These are phyloP conservation scores for Aspergillus sp. DNA, from an alignment of 2,329 filamentous ascomycete genomes.

Conservation along the genomic window DNA sequence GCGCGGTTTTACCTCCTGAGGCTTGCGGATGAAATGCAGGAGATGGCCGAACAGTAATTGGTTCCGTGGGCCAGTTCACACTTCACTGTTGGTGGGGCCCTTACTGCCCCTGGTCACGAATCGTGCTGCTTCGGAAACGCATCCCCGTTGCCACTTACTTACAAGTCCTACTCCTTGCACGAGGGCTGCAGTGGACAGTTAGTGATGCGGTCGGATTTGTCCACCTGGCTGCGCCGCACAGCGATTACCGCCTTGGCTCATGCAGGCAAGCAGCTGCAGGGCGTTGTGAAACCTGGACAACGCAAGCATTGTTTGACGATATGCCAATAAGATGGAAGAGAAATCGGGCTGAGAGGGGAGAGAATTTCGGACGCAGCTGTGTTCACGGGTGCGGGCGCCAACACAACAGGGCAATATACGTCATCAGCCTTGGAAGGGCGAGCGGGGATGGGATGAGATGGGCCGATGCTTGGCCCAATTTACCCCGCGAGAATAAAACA, in stretches of 20 bases:
- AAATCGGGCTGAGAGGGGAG: neutral
- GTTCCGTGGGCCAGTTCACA: neutral
- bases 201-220: neutral
- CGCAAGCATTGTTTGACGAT: constrained; percentile 1
- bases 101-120: neutral
- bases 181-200: neutral
- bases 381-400: neutral
- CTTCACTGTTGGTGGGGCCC: neutral
- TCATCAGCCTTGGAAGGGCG: neutral
- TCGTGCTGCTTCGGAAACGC: neutral
- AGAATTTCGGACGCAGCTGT: neutral
- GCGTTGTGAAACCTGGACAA: constrained; percentile 2
- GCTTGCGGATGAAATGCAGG: constrained; percentile 66
- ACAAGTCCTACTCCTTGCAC: neutral
- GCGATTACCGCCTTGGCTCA: constrained; percentile 3
- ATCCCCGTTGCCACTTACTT: neutral
- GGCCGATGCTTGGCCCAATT: neutral
- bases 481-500: neutral
- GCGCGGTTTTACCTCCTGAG: constrained; percentile 74
- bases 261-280: constrained; percentile 10
- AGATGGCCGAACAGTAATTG: constrained; percentile 24
- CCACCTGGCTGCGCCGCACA: neutral
- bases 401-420: neutral
- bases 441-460: neutral
- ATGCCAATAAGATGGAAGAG: constrained; percentile 1